Evolutionary conservation across 73 alveolate species (phyloP).

Genomic region (Paramecium sonneborni): DNA sequence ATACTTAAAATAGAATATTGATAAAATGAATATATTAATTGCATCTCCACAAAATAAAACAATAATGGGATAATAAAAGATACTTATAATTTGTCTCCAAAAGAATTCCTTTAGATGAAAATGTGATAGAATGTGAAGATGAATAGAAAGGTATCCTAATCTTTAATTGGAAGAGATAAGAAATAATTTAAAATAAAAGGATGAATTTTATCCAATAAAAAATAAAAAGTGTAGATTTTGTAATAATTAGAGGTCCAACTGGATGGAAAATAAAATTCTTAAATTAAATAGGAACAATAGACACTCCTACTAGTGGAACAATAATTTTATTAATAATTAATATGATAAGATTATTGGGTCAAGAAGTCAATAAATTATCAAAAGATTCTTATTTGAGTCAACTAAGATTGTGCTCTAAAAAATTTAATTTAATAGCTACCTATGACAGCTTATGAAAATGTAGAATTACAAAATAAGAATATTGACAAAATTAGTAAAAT

Average conservation of each 20-base stretch:
- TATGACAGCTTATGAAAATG: constrained; percentile 97
- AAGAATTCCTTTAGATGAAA: constrained; percentile 39
- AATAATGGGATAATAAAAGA: not conserved
- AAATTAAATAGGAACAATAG: constrained; percentile 95
- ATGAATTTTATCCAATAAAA: constrained; percentile 91
- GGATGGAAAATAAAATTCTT: constrained; percentile 98
- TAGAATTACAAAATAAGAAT: constrained; percentile 90
- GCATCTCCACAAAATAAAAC: not conserved
- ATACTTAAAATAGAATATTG: not conserved
- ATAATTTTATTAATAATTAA: constrained; percentile 13
- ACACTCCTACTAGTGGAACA: constrained; percentile 76
- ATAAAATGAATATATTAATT: not conserved
- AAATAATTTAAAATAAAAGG: constrained; percentile 52
- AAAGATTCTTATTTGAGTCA: constrained; percentile 87
- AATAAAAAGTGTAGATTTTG: constrained; percentile 97
- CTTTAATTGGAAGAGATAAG: constrained; percentile 60
- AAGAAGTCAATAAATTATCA: constrained; percentile 81
- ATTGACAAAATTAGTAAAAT: constrained; percentile 13
- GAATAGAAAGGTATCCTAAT: constrained; percentile 55
- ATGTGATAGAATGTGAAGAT: constrained; percentile 52
- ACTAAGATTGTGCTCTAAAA: constrained; percentile 91
- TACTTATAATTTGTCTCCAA: constrained; percentile 38
- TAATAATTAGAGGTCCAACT: constrained; percentile 98
- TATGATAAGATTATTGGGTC: constrained; percentile 75
- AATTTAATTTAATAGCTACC: constrained; percentile 96